These are phyloP conservation scores for Leccinum subfulvum DNA, from an alignment of 1,284 basidiomycete species.

Conservation along the genomic window DNA sequence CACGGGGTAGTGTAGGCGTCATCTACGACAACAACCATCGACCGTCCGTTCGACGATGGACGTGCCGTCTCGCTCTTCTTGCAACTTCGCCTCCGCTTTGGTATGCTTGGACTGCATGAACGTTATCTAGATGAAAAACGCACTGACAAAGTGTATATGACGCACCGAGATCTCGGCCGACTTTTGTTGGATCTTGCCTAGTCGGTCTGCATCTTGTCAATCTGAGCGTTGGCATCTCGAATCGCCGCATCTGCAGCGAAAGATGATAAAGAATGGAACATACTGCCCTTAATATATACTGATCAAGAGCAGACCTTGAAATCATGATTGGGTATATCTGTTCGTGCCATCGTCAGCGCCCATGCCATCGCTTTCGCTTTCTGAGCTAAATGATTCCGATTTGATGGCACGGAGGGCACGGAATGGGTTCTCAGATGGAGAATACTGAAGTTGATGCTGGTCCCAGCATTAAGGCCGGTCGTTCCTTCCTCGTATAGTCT, in stretches of 20 bases:
- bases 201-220: no score
- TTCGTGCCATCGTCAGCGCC: constrained; percentile 46
- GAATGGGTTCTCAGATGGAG: constrained; percentile 49
- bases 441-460: constrained; percentile 77
- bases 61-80: constrained; percentile 66
- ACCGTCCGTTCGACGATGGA: constrained; percentile 83
- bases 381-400: constrained; percentile 51
- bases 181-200: no score
- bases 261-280: constrained; percentile 9
- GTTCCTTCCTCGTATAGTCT: constrained; percentile 82
- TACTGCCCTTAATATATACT: constrained; percentile 3
- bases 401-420: constrained; percentile 54
- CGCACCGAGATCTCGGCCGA: no score
- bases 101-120: no score
- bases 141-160: no score
- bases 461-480: constrained; percentile 61
- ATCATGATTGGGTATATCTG: constrained; percentile 33
- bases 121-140: no score
- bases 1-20: no score
- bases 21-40: constrained; percentile 30
- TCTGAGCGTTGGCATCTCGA: constrained; percentile 46
- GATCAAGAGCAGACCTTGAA: constrained; percentile 6
- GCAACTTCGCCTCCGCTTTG: no score
- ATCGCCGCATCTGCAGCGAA: constrained; percentile 49
- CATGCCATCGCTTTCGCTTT: constrained; percentile 65